Evolutionary conservation across 208 protist species (phyloP).

Genomic region (Strigomonas culicis): DNA sequence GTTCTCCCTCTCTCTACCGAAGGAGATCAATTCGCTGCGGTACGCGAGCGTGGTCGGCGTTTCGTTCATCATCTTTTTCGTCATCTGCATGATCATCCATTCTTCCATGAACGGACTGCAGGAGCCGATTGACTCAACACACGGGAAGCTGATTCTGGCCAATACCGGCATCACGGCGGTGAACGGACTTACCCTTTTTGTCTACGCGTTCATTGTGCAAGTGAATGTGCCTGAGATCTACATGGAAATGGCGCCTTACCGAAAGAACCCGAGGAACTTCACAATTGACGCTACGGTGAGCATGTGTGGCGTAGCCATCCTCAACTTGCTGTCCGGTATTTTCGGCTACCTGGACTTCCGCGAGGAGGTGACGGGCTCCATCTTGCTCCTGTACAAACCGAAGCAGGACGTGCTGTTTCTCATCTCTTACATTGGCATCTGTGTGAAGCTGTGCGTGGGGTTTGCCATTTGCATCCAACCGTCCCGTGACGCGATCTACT

Average conservation of each 20-base stretch:
- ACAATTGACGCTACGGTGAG: slow-evolving; percentile 44
- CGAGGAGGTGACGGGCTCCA: slow-evolving; percentile 32
- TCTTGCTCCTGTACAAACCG: slow-evolving; percentile 56
- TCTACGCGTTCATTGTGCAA: slow-evolving; percentile 81
- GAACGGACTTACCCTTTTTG: slow-evolving; percentile 65
- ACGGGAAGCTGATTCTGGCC: slow-evolving; percentile 27
- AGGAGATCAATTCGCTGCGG: slow-evolving; percentile 86
- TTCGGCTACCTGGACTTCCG: slow-evolving; percentile 85
- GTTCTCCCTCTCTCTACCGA: slow-evolving; percentile 74
- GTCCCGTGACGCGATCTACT: slow-evolving; percentile 65
- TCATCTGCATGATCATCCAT: slow-evolving; percentile 73
- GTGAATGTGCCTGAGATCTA: slow-evolving; percentile 78
- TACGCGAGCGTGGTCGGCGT: slow-evolving; percentile 77
- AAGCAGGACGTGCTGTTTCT: slow-evolving; percentile 38
- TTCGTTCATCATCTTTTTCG: slow-evolving; percentile 69
- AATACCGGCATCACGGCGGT: slow-evolving; percentile 40
- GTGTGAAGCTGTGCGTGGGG: slow-evolving; percentile 73
- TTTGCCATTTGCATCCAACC: slow-evolving; percentile 75
- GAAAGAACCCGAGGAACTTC: slow-evolving; percentile 29
- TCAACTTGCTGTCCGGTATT: slow-evolving; percentile 69
- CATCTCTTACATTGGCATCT: slow-evolving; percentile 64
- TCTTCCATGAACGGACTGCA: slow-evolving; percentile 31
- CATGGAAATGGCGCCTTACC: slow-evolving; percentile 52
- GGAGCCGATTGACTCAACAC: slow-evolving; percentile 19
- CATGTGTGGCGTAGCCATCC: slow-evolving; percentile 43